Base-by-base conservation (phyloP, 768 basidiomycete species). In the Leccinellum albellum region DNA sequence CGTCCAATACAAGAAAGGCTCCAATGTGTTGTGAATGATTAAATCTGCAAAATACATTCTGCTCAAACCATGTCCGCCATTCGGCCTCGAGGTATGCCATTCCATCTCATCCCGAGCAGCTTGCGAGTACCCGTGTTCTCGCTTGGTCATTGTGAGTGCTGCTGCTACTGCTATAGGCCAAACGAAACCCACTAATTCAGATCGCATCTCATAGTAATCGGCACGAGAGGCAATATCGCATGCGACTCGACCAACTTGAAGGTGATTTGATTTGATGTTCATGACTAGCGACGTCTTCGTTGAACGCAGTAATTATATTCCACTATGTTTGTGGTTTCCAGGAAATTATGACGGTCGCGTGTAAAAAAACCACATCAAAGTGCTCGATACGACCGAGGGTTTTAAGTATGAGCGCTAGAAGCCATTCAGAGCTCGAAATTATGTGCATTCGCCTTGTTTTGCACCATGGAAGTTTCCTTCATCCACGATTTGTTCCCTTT, bases 261-360 rank as follows among this genome's bases (percentile, higher is more conserved):
- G 72, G 73, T 73, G n/a, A 64, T 29, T 8, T 17, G 15, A 35
- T 17, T 17, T 17, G 35, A 37, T 37, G 17, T 37, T n/a, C n/a
- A n/a, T 37, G 35, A 37, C 8, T 15, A 35, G 35, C 3, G 35
- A n/a, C 35, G 3, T 37, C 35, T 37, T 37, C 35, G 35, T n/a
- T 37, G 9, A 37, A 37, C 8, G 8, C n/a, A n/a, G 35, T 8
- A 8, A 37, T 37, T 37, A n/a, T 37, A 9, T n/a, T n/a, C 17
- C 17, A 8, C 35, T n/a, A 17, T n/a, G 35, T 9, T 37, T 37
- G 17, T 37, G 8, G 35, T 14, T 13, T 37, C 23, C 21, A 78
- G 72, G 84, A 85, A 40, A 77, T 82, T 56, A 75, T 86, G 73
- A 79, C 78, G 66, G 69, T 74, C 7, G 82, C 81, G 15, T 82